Percentiles rank a stretch among this genome's conserved stretches.
phyloP scores from a whole-genome alignment of 2,329 filamentous ascomycete species.

The Cladorrhinum sp. region DNA sequence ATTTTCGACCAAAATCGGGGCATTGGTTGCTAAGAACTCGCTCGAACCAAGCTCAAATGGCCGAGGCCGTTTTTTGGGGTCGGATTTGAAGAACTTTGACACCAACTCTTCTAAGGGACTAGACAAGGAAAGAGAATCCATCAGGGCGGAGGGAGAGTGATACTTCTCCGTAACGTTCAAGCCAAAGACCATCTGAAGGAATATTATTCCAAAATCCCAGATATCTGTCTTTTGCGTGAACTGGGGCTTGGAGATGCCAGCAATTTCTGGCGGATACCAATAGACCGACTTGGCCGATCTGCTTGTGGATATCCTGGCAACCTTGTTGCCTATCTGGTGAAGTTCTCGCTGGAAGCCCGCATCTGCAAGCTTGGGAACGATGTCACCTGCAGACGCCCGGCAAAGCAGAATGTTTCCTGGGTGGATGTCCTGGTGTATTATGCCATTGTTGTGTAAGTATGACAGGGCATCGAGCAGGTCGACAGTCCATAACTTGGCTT shows the following conservation, averaged over 20 bases:
- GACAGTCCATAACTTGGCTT: conserved; percentile 84
- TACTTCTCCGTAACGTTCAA: conserved; percentile 72
- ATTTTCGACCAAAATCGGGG: conserved; percentile 53
- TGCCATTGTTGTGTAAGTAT: conserved; percentile 79
- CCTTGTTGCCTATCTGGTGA: conserved; percentile 56
- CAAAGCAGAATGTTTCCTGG: conserved; percentile 76
- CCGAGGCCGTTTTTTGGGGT: conserved; percentile 78
- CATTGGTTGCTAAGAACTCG: conserved; percentile 64
- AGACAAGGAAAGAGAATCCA: conserved; percentile 69
- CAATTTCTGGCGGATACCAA: conserved; percentile 79
- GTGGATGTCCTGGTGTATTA: conserved; percentile 82
- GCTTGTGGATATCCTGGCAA: conserved; percentile 50
- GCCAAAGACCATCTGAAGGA: conserved; percentile 92
- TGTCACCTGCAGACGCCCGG: conserved; percentile 63
- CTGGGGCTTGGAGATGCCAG: conserved; percentile 57
- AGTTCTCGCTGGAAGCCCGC: conserved; percentile 67
- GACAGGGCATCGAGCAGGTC: conserved; percentile 86
- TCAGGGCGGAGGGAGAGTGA: conserved; percentile 71
- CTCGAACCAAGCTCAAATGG: conserved; percentile 70
- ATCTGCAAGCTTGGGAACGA: conserved; percentile 72
- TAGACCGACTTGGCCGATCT: conserved; percentile 70
- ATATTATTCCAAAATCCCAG: conserved; percentile 90
- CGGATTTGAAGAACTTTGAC: conserved; percentile 77
- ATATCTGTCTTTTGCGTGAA: conserved; percentile 80
- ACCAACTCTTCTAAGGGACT: conserved; percentile 76